phyloP scores from a whole-genome alignment of 2,329 filamentous ascomycete species.

The Apiospora koreana region DNA sequence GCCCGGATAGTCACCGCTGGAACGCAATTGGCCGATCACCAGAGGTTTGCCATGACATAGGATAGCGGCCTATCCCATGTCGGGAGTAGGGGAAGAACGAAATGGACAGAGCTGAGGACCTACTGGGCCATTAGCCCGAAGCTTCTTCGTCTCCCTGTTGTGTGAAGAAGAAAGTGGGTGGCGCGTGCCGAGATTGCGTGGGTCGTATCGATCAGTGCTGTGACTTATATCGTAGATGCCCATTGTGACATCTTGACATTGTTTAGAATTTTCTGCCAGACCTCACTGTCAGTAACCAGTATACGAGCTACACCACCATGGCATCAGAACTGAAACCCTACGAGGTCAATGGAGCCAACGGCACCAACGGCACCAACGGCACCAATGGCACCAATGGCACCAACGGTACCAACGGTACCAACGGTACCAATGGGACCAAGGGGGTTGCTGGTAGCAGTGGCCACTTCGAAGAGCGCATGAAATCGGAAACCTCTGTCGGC shows the following conservation, averaged over 20 bases:
- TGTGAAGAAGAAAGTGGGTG: not conserved
- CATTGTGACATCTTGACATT: not conserved
- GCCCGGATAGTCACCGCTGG: not conserved
- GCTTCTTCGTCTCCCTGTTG: not conserved
- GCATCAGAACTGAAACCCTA: not conserved
- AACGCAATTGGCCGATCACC: not conserved
- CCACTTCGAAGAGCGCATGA: constrained; percentile 10
- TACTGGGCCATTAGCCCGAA: not conserved
- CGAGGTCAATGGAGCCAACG: constrained; percentile 8
- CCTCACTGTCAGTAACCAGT: no score
- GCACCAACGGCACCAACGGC: constrained; percentile 14
- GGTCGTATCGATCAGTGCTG: not conserved
- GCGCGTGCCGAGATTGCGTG: not conserved
- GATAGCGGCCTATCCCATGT: constrained; percentile 16
- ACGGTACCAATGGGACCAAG: constrained; percentile 10
- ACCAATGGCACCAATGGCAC: constrained; percentile 12
- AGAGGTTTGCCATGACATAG: not conserved
- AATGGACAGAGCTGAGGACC: not conserved
- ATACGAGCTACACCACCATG: not conserved
- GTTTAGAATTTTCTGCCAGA: not conserved
- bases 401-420: constrained; percentile 17
- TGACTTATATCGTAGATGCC: not conserved
- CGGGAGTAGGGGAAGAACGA: not conserved
- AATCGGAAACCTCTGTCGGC: constrained; percentile 20
- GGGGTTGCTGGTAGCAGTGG: not conserved